A percentile compares a stretch with the other conserved stretches of the same genome.
These are phyloP conservation scores for Cryptosporidium ubiquitum DNA, from an alignment of 169 alveolate species.

Conservation along the genomic window DNA sequence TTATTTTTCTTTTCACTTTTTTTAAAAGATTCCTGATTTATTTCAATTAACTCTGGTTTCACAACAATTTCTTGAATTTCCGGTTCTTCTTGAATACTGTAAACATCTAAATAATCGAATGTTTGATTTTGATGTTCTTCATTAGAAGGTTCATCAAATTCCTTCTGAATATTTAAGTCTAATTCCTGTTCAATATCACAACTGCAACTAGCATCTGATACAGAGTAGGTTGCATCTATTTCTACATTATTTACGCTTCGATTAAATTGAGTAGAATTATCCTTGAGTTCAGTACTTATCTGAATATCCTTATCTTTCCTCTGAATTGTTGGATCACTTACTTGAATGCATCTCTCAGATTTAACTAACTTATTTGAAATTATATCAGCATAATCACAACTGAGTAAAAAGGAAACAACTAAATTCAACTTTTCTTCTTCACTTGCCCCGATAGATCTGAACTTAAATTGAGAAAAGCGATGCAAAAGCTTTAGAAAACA, in stretches of 20 bases:
- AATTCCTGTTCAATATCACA: slow-evolving; percentile 36
- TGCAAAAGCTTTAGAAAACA: slow-evolving; percentile 48
- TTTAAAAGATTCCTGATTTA: background rate
- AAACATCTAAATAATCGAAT: background rate
- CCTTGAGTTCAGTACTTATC: slow-evolving; percentile 24
- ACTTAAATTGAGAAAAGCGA: slow-evolving; percentile 46
- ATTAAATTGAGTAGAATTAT: background rate
- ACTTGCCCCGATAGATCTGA: slow-evolving; percentile 45
- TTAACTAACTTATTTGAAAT: slow-evolving; percentile 25
- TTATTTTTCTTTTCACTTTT: background rate
- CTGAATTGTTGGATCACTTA: slow-evolving; percentile 54
- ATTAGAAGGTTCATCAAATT: background rate
- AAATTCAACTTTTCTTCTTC: slow-evolving; percentile 61
- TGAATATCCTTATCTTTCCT: slow-evolving; percentile 51
- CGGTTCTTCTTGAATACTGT: background rate
- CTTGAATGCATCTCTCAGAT: slow-evolving; percentile 54
- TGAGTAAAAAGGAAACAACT: slow-evolving; percentile 50
- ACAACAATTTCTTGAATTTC: background rate
- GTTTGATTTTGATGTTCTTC: slow-evolving; percentile 17
- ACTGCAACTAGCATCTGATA: slow-evolving; percentile 29
- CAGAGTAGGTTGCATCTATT: slow-evolving; percentile 10
- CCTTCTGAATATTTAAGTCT: background rate
- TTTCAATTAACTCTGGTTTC: background rate
- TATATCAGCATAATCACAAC: slow-evolving; percentile 19
- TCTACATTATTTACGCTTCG: slow-evolving; percentile 15